These are phyloP conservation scores for Clohesyomyces aquaticus DNA, from an alignment of 495 filamentous ascomycete species.

Conservation along the genomic window DNA sequence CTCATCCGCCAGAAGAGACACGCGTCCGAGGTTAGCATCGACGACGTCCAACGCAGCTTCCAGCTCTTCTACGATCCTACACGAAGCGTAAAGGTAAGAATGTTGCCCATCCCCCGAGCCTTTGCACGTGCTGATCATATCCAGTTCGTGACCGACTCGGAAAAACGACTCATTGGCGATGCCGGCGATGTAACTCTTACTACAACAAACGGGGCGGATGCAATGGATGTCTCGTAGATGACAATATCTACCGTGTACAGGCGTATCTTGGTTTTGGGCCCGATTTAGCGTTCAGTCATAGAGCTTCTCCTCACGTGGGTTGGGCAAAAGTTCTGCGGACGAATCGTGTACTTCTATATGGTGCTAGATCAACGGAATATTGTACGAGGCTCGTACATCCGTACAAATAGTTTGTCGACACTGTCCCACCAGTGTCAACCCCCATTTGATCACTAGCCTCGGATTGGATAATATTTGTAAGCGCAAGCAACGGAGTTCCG, in stretches of 20 bases:
- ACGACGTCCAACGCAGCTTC: slow-evolving; percentile 93
- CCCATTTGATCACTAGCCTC: too few species aligned
- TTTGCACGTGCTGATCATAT: not conserved
- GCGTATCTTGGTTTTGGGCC: slow-evolving; percentile 24
- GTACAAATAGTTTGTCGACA: not conserved
- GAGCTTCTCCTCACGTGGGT: not conserved
- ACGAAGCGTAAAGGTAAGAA: slow-evolving; percentile 71
- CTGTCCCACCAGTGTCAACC: too few species aligned
- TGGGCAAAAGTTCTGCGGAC: slow-evolving; percentile 11
- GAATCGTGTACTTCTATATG: too few species aligned
- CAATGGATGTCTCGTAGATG: slow-evolving; percentile 76
- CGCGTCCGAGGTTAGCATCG: slow-evolving; percentile 74
- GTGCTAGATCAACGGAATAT: too few species aligned
- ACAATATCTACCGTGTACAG: not conserved
- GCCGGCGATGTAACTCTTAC: slow-evolving; percentile 76
- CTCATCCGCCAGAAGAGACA: slow-evolving; percentile 79
- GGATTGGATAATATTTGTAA: too few species aligned
- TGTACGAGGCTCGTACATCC: not conserved
- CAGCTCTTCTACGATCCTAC: slow-evolving; percentile 87
- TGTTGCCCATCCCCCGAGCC: not conserved
- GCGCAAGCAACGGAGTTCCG: too few species aligned
- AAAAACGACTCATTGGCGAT: slow-evolving; percentile 90
- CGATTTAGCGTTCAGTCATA: slow-evolving; percentile 13
- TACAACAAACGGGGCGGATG: slow-evolving; percentile 67
- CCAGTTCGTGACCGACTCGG: slow-evolving; percentile 79